phyloP scores from a whole-genome alignment of 2,329 filamentous ascomycete genomes.

The Cadophora luteo-olivacea region DNA sequence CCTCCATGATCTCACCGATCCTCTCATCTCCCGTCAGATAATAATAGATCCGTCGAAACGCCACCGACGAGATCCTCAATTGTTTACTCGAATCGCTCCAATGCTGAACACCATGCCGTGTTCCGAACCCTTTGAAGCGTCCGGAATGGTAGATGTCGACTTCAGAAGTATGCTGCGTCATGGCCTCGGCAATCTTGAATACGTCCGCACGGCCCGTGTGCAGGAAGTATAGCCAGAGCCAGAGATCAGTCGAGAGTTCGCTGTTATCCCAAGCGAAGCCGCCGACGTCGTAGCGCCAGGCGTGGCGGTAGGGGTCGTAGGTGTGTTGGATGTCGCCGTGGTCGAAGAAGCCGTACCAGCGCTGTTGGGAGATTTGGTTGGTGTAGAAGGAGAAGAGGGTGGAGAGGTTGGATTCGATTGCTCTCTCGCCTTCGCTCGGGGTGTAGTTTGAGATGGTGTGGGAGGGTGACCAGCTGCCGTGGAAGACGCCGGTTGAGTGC shows the following conservation, averaged over 20 bases:
- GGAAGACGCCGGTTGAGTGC: constrained; percentile 47
- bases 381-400: constrained; percentile 63
- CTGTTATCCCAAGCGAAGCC: constrained; percentile 72
- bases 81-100: constrained; percentile 67
- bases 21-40: constrained; percentile 36
- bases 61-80: constrained; percentile 62
- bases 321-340: constrained; percentile 68
- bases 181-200: constrained; percentile 63
- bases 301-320: constrained; percentile 63
- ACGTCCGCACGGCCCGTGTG: constrained; percentile 62
- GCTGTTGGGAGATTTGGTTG: constrained; percentile 59
- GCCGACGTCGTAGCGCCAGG: constrained; percentile 68
- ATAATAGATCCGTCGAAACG: constrained; percentile 63
- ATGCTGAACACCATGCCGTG: constrained; percentile 67
- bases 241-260: constrained; percentile 66
- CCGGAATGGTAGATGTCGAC: constrained; percentile 68
- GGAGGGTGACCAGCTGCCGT: constrained; percentile 17
- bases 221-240: constrained; percentile 68
- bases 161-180: constrained; percentile 63
- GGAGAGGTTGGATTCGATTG: constrained; percentile 59
- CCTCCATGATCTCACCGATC: constrained; percentile 31
- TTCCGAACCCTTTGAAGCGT: constrained; percentile 63
- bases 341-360: constrained; percentile 70
- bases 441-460: neutral
- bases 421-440: neutral